Base-by-base conservation (phyloP, 331 rosid genomes). In the Spiraea crenata region DNA sequence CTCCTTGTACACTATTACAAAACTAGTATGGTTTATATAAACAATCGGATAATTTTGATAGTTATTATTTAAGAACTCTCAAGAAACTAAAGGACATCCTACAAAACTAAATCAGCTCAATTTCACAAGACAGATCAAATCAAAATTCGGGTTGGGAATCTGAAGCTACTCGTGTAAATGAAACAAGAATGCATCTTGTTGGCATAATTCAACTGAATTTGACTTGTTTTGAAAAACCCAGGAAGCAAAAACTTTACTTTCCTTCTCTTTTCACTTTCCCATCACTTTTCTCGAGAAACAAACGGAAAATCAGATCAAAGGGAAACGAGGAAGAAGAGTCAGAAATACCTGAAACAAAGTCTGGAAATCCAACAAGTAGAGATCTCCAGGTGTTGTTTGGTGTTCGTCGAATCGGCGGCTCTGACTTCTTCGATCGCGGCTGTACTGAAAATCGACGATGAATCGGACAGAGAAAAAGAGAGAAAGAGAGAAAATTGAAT, bases 301-400 rank as follows among this genome's bases (percentile, higher is more conserved):
- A 79, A 65, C n/a, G 16, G 42, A 79, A 82, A 82, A 69, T 14
- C 81, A 84, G 96, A 87, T 89, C 96, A 84, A 79, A 71, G 73
- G 39, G 49, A 68, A 44, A 35, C 41, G 63, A 38, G 71, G 73
- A 57, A 72, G 48, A 39, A 3, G 19, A 9, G 16, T 65, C 19
- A 14, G 52, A 5, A 50, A 68, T 77, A 86, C 85, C 85, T 47
- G 72, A 37, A 37, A 81, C 74, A 42, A 65, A 25, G 31, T 25
- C 70, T 62, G 37, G 47, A 70, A 34, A 44, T 15, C 58, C 14
- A 57, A 31, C 49, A 50, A 66, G 55, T 7, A 64, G 46, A 62
- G 77, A 76, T 59, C 71, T 59, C 61, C 86, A 72, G 76, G 71
- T 51, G 65, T 61, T 51, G 65, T 61, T 40, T 42, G 73, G 55